These are phyloP conservation scores for Penicillium egyptiacum DNA, from an alignment of 495 filamentous ascomycete genomes.

Conservation along the genomic window DNA sequence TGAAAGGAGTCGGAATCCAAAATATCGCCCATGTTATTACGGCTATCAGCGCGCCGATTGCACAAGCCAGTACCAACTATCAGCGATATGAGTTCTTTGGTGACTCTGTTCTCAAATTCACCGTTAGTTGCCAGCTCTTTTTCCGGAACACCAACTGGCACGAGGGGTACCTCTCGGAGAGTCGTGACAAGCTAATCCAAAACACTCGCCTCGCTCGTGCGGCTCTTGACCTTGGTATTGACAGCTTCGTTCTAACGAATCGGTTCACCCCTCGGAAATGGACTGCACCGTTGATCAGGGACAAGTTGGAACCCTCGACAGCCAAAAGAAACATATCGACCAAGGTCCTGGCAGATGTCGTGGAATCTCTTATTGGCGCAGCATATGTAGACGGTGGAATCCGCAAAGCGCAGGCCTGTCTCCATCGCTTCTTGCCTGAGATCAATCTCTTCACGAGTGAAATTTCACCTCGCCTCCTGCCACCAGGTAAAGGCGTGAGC, in stretches of 20 bases:
- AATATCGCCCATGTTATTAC: slow-evolving; percentile 61
- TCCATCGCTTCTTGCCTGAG: slow-evolving; percentile 65
- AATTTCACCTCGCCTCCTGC: neutral
- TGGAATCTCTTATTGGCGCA: slow-evolving; percentile 83
- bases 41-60: slow-evolving; percentile 68
- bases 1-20: slow-evolving; percentile 55
- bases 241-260: slow-evolving; percentile 70
- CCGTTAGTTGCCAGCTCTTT: slow-evolving; percentile 64
- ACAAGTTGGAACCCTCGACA: slow-evolving; percentile 25
- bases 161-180: slow-evolving; percentile 72
- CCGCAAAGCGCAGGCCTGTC: slow-evolving; percentile 59
- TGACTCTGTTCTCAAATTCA: slow-evolving; percentile 81
- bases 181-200: slow-evolving; percentile 68
- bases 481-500: slow-evolving; percentile 4
- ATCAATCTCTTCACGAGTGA: slow-evolving; percentile 33
- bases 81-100: slow-evolving; percentile 89
- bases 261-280: slow-evolving; percentile 70
- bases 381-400: slow-evolving; percentile 69
- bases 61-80: slow-evolving; percentile 66
- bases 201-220: slow-evolving; percentile 69
- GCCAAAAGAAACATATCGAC: slow-evolving; percentile 55
- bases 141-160: slow-evolving; percentile 68
- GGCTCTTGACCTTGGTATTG: slow-evolving; percentile 61
- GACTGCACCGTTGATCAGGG: slow-evolving; percentile 61
- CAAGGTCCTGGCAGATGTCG: slow-evolving; percentile 86